These are phyloP conservation scores for Pythium rhizo-oryzae DNA, from an alignment of 352 stramenopile genomes.

Conservation along the genomic window DNA sequence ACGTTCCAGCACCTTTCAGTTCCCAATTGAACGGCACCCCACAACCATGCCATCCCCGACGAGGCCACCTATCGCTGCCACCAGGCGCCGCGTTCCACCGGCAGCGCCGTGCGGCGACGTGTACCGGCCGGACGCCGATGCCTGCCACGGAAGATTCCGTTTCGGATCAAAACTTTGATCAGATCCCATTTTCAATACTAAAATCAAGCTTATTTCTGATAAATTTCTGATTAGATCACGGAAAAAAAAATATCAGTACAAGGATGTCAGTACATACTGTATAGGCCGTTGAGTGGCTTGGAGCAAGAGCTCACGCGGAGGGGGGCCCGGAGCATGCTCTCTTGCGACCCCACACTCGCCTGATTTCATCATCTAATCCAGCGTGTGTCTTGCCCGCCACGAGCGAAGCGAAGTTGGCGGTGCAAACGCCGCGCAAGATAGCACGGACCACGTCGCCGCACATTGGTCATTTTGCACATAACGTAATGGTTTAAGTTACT, in stretches of 20 bases:
- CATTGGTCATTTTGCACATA: not conserved
- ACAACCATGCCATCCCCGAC: no score
- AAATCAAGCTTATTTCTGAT: slow-evolving; percentile 2
- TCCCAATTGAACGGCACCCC: no score
- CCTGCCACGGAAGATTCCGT: slow-evolving; percentile 3
- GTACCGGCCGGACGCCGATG: no score
- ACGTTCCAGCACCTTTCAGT: no score
- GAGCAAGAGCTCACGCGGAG: slow-evolving; percentile 15
- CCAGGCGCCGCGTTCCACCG: no score
- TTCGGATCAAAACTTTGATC: not conserved
- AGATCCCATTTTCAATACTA: slow-evolving; percentile 1
- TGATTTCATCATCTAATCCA: slow-evolving; percentile 7
- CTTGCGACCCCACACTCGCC: slow-evolving; percentile 4
- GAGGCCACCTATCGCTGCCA: no score
- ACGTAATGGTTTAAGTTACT: not conserved
- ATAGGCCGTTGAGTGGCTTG: not conserved
- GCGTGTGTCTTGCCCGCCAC: not conserved
- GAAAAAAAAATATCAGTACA: not conserved
- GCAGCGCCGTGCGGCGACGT: no score
- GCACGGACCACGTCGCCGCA: not conserved
- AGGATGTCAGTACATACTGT: not conserved
- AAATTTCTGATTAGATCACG: not conserved
- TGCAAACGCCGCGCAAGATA: slow-evolving; percentile 4
- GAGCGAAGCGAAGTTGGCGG: slow-evolving; percentile 13
- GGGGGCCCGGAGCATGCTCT: slow-evolving; percentile 17